These are phyloP conservation scores for Blastocystis sp. DNA, from an alignment of 352 stramenopile species.

Conservation along the genomic window DNA sequence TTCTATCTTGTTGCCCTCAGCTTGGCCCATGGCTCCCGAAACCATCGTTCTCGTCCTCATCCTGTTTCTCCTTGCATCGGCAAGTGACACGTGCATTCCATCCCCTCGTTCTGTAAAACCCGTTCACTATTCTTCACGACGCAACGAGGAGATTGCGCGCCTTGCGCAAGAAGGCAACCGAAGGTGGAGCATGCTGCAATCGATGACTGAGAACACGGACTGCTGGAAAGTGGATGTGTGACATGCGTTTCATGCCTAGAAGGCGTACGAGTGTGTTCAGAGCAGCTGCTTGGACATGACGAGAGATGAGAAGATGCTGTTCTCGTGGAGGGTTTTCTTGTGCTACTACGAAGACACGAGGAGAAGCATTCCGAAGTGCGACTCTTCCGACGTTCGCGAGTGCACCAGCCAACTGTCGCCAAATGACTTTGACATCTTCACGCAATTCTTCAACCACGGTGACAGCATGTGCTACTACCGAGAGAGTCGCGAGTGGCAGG, in stretches of 20 bases:
- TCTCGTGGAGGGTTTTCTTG: constrained; percentile 28
- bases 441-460: constrained; percentile 51
- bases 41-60: background rate
- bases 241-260: constrained; percentile 16
- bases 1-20: no score
- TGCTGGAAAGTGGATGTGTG: constrained; percentile 32
- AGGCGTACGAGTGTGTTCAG: constrained; percentile 10
- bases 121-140: constrained; percentile 31
- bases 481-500: constrained; percentile 56
- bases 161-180: background rate
- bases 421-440: constrained; percentile 44
- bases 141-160: constrained; percentile 17
- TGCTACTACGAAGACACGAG: constrained; percentile 55
- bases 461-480: constrained; percentile 47
- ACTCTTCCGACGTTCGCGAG: background rate
- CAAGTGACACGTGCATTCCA: constrained; percentile 45
- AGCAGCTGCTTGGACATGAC: constrained; percentile 44
- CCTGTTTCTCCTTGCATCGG: background rate
- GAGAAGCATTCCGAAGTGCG: constrained; percentile 1
- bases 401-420: constrained; percentile 3
- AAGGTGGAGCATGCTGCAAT: constrained; percentile 34
- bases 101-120: constrained; percentile 4
- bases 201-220: constrained; percentile 12
- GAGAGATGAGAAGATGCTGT: constrained; percentile 51
- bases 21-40: no score